Base-by-base conservation (phyloP, 176 grass and related monocot species). In the Leersia perrieri region DNA sequence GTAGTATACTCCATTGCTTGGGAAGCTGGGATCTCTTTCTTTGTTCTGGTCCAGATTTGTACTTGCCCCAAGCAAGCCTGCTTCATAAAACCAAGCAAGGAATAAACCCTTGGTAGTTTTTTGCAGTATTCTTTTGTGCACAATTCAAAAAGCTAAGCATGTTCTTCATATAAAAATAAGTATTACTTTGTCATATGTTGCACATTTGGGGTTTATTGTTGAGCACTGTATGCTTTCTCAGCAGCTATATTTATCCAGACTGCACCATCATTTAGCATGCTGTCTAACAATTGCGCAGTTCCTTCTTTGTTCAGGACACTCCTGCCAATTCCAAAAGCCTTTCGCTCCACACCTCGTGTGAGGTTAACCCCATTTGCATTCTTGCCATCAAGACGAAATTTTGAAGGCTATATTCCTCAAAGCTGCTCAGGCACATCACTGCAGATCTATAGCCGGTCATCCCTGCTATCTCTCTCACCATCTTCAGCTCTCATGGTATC, bases 331-430 rank as follows among this genome's bases (percentile, higher is more conserved):
- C 69, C 71, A 74, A 72, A 68, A 27, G 69, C 68, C 30, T 79
- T 77, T 31, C 80, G 40, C 25, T 70, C 83, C 72, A 78, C 72
- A 55, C 64, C 72, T 70, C 68, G 38, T 5, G 64, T 60, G 84
- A 23, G 63, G 71, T 44, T 86, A 60, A 13, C 57, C 33, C 72
- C 60, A 0, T 86, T 74, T 30, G 85, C 84, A 78, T 86, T 83
- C 40, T 83, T 90, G 63, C 85, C 83, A 25, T 65, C 90, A 66
- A 91, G 79, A 85, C 75, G 33, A 71, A 93, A 80, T 40, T 91
- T 85, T 61, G 89, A 94, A 89, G 87, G 87, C 11, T 99, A 91
- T 86, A 93, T 92, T 62, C 84, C 97, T 14, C 86, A 40, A 31
- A 99, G 89, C 78, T 92, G 87, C 79, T 96, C 82, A 26, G 73